Evolutionary conservation across 2,329 filamentous ascomycete genomes (phyloP), one percentile per base, ranked within the genome.

Genomic region (Decorospora gaudefroyi): DNA sequence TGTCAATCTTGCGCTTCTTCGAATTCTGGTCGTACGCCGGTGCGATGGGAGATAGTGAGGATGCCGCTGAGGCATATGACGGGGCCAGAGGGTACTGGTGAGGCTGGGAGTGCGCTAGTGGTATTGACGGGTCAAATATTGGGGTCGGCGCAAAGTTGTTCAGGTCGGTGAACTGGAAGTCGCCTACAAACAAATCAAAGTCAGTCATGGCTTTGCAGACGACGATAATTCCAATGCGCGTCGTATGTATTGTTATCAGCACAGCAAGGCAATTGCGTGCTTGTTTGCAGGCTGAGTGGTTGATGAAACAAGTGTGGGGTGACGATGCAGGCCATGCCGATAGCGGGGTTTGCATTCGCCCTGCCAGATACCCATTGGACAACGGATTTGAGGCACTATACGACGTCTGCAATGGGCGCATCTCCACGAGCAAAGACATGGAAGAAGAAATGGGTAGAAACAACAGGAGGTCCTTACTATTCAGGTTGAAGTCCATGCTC

Each of bases 161-260:
- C 57, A 76, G 76, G 56, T 77, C 74, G 62, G 68, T 62, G 54
- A 75, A 77, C 46, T 71, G 69, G 60, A 72, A 78, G 55, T 74
- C 68, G 58, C 65, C 67, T 73, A 59, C 50, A 41, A 66, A 68
- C 27, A 62, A 39, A 29, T 66, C 61, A 50, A 62, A 62, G 61
- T 71, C 64, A 70, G 68, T 55, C 60, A 70, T 69, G 45, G 49
- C 45, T 35, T 39, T 19, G 23, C 19, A 26, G 11, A 25, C 35
- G 35, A 45, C 28, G 44, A 27, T 29, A 43, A 34, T 32, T 33
- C 52, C 36, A 42, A 45, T 42, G 33, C 15, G 34, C 27, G 27
- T 38, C 40, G 45, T 42, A 27, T 22, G 43, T 48, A 46, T 42
- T 53, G 50, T 57, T 55, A 19, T 30, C 25, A 25, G 12, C 31